A percentile compares a stretch with the other conserved stretches of the same genome.
phyloP scores from a whole-genome alignment of 2,329 filamentous ascomycete genomes.

The Fusarium luffae region DNA sequence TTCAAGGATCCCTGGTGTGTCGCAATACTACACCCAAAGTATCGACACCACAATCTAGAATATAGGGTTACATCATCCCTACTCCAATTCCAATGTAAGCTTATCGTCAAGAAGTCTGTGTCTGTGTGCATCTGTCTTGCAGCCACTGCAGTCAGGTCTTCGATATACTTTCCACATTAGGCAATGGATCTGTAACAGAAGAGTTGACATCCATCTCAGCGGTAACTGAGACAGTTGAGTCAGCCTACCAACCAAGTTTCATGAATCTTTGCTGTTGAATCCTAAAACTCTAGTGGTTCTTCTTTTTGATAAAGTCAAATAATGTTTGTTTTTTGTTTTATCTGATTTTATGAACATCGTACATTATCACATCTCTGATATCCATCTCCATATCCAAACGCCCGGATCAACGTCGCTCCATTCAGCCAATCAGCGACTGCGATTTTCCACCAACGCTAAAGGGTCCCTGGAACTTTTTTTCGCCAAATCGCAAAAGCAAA shows the following conservation, averaged over 20 bases:
- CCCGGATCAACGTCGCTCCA: conserved; percentile 45
- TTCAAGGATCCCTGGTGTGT: conserved; percentile 33
- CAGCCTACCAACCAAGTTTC: conserved; percentile 19
- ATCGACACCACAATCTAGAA: conserved; percentile 6
- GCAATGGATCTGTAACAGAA: conserved; percentile 27
- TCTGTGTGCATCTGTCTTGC: conserved; percentile 11
- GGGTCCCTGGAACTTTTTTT: conserved; percentile 41
- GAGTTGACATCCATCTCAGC: conserved; percentile 32
- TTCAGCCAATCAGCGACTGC: conserved; percentile 37
- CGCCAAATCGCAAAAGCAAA: conserved; percentile 26
- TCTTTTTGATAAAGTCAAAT: background rate
- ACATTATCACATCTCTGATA: background rate
- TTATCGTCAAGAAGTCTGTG: conserved; percentile 8
- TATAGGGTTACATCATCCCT: conserved; percentile 3
- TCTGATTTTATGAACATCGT: background rate
- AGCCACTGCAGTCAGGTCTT: conserved; percentile 8
- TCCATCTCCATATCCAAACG: background rate
- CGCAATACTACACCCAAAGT: conserved; percentile 5
- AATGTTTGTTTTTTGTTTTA: conserved; percentile 14
- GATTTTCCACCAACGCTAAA: background rate
- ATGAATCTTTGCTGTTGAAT: background rate
- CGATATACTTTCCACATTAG: conserved; percentile 30
- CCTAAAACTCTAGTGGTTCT: background rate
- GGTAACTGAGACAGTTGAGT: conserved; percentile 37
- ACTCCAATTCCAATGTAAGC: conserved; percentile 5